phyloP scores from a whole-genome alignment of 441 rosid species.

The Erodium moschatum region DNA sequence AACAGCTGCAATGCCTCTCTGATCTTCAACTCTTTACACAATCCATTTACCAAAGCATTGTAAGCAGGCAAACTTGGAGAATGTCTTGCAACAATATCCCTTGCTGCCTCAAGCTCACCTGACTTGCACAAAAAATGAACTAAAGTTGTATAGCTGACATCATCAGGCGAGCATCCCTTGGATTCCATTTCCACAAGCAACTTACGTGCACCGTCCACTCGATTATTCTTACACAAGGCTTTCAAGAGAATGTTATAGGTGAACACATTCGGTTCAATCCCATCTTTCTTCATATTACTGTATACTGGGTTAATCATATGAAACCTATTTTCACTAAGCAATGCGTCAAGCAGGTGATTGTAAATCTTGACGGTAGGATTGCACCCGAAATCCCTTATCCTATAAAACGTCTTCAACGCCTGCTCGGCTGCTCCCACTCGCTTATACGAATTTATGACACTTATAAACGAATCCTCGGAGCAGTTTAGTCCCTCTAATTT shows the following conservation, averaged over 20 bases:
- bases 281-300: slow-evolving; percentile 72
- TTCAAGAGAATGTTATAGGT: slow-evolving; percentile 73
- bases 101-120: slow-evolving; percentile 62
- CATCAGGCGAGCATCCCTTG: slow-evolving; percentile 60
- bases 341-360: slow-evolving; percentile 67
- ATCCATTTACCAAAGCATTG: slow-evolving; percentile 64
- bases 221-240: slow-evolving; percentile 75
- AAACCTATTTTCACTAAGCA: slow-evolving; percentile 65
- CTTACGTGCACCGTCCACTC: slow-evolving; percentile 63
- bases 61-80: slow-evolving; percentile 47
- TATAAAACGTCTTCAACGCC: slow-evolving; percentile 70
- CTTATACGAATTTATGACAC: slow-evolving; percentile 44
- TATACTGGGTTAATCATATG: slow-evolving; percentile 57
- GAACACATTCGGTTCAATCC: slow-evolving; percentile 66
- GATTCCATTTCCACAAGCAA: slow-evolving; percentile 65
- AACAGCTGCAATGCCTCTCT: slow-evolving; percentile 45
- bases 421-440: slow-evolving; percentile 50
- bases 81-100: slow-evolving; percentile 44
- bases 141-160: slow-evolving; percentile 65
- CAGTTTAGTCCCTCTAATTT: slow-evolving; percentile 69
- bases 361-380: slow-evolving; percentile 72
- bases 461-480: slow-evolving; percentile 51
- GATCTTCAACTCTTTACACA: slow-evolving; percentile 40
- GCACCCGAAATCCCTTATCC: slow-evolving; percentile 74
- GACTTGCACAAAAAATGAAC: slow-evolving; percentile 64